phyloP scores from a whole-genome alignment of 129 eudicot genomes.

The Ambrosia artemisiifolia region DNA sequence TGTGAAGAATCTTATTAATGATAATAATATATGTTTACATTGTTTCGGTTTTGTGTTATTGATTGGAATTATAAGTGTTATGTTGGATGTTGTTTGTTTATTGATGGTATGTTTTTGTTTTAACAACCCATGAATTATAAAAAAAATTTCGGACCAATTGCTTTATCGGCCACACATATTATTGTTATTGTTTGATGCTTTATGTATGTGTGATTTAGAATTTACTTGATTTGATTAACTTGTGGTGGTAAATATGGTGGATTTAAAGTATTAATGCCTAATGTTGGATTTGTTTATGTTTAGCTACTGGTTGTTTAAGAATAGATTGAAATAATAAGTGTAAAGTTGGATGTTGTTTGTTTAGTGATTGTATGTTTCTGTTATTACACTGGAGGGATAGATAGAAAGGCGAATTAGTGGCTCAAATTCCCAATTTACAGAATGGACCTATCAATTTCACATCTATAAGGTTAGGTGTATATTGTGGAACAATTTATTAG shows the following conservation, averaged over 20 bases:
- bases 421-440: slow-evolving; percentile 87
- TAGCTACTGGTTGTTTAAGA: neutral
- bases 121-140: slow-evolving; percentile 6
- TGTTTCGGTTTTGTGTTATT: too few relatives aligned
- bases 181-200: neutral
- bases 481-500: neutral
- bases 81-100: too few relatives aligned
- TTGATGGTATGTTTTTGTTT: too few relatives aligned
- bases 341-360: neutral
- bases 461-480: slow-evolving; percentile 46
- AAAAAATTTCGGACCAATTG: neutral
- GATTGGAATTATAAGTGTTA: too few relatives aligned
- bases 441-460: slow-evolving; percentile 80
- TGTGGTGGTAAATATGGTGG: neutral
- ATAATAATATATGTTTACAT: too few relatives aligned
- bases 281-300: neutral
- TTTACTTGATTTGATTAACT: neutral
- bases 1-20: too few relatives aligned
- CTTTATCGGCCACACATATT: neutral
- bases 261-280: neutral
- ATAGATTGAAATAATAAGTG: neutral
- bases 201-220: neutral
- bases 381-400: slow-evolving; percentile 14
- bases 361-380: neutral
- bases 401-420: slow-evolving; percentile 40